Base-by-base conservation (phyloP, 352 stramenopile genomes). In the Globisporangium cylindrosporum region DNA sequence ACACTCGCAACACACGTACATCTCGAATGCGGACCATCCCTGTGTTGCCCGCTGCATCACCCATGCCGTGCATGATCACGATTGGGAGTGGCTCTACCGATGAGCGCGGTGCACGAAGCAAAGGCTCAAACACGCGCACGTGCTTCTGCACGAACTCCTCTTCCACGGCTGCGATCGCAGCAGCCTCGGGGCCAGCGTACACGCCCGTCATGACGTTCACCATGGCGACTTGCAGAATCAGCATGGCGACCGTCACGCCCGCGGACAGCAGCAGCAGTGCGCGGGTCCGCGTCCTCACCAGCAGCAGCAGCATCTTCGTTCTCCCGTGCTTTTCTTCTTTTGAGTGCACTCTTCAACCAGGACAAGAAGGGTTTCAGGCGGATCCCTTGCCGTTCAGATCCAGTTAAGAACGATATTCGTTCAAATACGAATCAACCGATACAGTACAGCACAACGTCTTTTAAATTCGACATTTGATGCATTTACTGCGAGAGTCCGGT, bases 11-110 rank as follows among this genome's bases (percentile, higher is more conserved):
- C 18, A 5, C 8, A 59, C 70, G 10, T 73, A 93, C 88, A 67
- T 91, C 85, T 49, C 88, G 82, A 53, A 98, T 94, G 7, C 71
- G 69, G 60, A 77, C 63, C 91, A 98, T 98, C 22, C 94, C 95
- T 18, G 76, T 64, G 69, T 98, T 98, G 7, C 87, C 89, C 48
- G 91, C 97, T 14, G 88, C 91, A 64, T 98, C 95, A n/a, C 93
- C 95, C 93, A 98, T 98, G 14, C 95, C 95, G 68, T 98, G 94
- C 73, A 97, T 97, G 29, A 97, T 56, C 18, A 97, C 85, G 1
- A 96, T 79, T 2, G 91, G 91, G 48, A 84, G 63, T n/a, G 64
- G 57, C 20, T 69, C 67, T 4, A 66, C 41, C 20, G 43, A n/a
- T 12, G 43, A 49, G n/a, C 18, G 58, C 56, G 79, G 61, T 4